These are phyloP conservation scores for Termitomyces titanicus DNA, from an alignment of 768 basidiomycete species.

Conservation along the genomic window DNA sequence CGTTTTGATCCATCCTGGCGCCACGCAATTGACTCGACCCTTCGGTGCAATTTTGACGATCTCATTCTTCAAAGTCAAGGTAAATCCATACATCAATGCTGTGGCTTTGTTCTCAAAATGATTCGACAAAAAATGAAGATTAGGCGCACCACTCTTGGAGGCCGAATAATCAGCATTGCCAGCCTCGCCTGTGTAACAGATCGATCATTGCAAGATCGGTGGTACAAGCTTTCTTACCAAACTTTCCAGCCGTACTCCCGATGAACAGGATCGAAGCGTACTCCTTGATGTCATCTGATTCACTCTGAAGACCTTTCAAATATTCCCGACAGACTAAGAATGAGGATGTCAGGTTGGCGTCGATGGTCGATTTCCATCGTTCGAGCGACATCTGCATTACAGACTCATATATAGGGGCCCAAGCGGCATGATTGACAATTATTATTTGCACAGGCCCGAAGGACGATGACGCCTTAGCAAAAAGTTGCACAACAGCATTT, in stretches of 20 bases:
- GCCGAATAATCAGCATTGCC: constrained; percentile 66
- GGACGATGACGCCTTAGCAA: constrained; percentile 34
- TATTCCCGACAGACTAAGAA: constrained; percentile 69
- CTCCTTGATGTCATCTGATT: constrained; percentile 38
- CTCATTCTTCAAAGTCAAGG: constrained; percentile 71
- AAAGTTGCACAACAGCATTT: constrained; percentile 46
- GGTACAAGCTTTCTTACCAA: constrained; percentile 32
- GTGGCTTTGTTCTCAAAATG: not conserved
- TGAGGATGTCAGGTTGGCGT: constrained; percentile 60
- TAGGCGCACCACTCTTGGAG: constrained; percentile 58
- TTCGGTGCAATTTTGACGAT: constrained; percentile 71
- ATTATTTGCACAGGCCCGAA: constrained; percentile 54
- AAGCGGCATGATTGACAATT: constrained; percentile 61
- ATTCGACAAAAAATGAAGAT: not conserved
- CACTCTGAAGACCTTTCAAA: constrained; percentile 40
- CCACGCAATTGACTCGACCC: constrained; percentile 68
- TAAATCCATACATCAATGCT: constrained; percentile 75
- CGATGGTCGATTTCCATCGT: constrained; percentile 61
- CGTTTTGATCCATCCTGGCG: constrained; percentile 67
- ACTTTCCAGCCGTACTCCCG: constrained; percentile 71
- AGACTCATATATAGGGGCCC: constrained; percentile 39
- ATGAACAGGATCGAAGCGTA: constrained; percentile 62
- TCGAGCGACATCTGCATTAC: constrained; percentile 56
- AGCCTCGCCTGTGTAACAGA: constrained; percentile 38
- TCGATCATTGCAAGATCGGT: not conserved